These are phyloP conservation scores for Epicoccum sorghinum DNA, from an alignment of 2,329 filamentous ascomycete genomes.

Conservation along the genomic window DNA sequence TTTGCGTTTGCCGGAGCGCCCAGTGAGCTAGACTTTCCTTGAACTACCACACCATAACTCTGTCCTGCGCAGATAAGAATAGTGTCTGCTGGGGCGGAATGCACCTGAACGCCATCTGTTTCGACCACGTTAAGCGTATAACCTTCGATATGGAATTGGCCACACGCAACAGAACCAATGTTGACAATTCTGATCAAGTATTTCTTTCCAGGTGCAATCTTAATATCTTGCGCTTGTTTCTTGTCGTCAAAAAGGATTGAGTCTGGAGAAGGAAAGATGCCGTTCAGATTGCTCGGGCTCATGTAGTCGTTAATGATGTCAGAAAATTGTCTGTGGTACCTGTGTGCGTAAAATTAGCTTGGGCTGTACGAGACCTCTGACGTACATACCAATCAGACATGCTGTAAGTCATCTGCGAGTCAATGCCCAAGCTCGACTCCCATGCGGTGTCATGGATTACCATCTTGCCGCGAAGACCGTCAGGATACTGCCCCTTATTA, in stretches of 20 bases:
- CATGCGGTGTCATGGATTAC: constrained; percentile 65
- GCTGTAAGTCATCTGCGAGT: constrained; percentile 66
- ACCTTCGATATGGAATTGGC: constrained; percentile 52
- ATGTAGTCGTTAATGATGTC: constrained; percentile 56
- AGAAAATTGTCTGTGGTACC: constrained; percentile 51
- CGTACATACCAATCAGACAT: constrained; percentile 70
- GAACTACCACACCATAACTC: constrained; percentile 31
- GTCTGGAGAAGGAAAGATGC: constrained; percentile 69
- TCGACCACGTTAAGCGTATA: constrained; percentile 49
- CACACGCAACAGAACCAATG: constrained; percentile 48
- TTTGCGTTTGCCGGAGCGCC: constrained; percentile 58
- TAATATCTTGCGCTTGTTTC: constrained; percentile 54
- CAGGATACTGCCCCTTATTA: constrained; percentile 56
- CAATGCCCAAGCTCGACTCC: constrained; percentile 56
- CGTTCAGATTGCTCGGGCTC: constrained; percentile 52
- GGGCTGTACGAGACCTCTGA: constrained; percentile 31
- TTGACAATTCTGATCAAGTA: constrained; percentile 73
- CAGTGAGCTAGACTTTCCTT: constrained; percentile 18
- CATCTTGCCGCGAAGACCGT: constrained; percentile 70
- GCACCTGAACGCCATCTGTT: constrained; percentile 29
- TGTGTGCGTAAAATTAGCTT: neutral
- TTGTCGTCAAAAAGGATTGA: constrained; percentile 75
- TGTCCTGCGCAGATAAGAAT: constrained; percentile 15
- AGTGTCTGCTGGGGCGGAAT: constrained; percentile 8
- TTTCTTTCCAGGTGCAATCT: constrained; percentile 56